These are phyloP conservation scores for Pterocarpus santalinus DNA, from an alignment of 306 rosid genomes.

Conservation along the genomic window DNA sequence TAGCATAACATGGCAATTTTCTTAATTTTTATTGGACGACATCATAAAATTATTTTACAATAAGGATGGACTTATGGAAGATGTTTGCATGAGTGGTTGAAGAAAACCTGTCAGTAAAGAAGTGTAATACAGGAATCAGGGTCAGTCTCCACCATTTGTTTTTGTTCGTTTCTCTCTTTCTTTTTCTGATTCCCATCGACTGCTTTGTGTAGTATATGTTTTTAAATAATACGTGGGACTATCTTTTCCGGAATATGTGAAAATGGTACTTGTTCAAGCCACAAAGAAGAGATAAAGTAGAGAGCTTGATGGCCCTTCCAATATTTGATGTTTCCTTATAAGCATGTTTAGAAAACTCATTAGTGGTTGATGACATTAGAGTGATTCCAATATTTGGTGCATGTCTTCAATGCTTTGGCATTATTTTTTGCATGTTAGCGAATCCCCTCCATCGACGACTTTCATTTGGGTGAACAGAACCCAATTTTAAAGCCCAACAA, in stretches of 20 bases:
- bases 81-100: conserved; percentile 2
- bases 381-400: too few relatives aligned
- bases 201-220: too few relatives aligned
- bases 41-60: too few relatives aligned
- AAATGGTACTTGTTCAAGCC: neutral
- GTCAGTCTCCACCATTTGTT: too few relatives aligned
- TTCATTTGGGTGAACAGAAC: too few relatives aligned
- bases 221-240: too few relatives aligned
- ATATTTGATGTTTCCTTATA: conserved; percentile 12
- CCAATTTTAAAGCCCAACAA: too few relatives aligned
- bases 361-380: conserved; percentile 8
- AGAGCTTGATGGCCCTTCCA: neutral
- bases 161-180: too few relatives aligned
- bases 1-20: too few relatives aligned
- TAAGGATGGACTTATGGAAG: conserved; percentile 18
- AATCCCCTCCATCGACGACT: neutral
- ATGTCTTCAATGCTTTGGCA: conserved; percentile 1
- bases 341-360: neutral
- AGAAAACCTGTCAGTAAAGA: neutral
- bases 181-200: too few relatives aligned
- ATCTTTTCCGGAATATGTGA: too few relatives aligned
- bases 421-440: neutral
- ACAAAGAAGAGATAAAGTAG: neutral
- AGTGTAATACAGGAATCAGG: neutral
- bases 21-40: too few relatives aligned